phyloP scores from a whole-genome alignment of 768 basidiomycete species.

The Phaeotremella skinneri region DNA sequence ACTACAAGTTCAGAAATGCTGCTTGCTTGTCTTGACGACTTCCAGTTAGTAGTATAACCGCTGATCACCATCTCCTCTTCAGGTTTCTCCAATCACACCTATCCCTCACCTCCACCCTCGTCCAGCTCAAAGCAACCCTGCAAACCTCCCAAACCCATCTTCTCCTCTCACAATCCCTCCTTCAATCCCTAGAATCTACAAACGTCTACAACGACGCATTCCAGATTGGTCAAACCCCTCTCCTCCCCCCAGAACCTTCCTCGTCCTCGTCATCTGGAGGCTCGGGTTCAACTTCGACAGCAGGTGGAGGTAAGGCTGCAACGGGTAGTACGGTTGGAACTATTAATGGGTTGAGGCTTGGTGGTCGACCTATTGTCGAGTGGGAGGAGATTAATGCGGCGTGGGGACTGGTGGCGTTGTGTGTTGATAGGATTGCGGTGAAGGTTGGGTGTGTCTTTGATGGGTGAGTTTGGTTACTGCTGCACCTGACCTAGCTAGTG shows the following conservation, averaged over 20 bases:
- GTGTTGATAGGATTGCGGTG: constrained; percentile 83
- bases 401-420: constrained; percentile 91
- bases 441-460: constrained; percentile 88
- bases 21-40: no score
- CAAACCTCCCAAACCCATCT: constrained; percentile 43
- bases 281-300: not conserved
- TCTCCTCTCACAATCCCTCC: constrained; percentile 40
- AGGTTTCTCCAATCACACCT: constrained; percentile 39
- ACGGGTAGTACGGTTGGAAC: constrained; percentile 63
- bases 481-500: not conserved
- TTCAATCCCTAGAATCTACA: constrained; percentile 46
- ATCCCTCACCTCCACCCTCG: constrained; percentile 10
- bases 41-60: not conserved
- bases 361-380: constrained; percentile 81
- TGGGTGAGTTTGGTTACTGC: constrained; percentile 58
- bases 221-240: constrained; percentile 50
- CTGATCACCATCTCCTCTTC: constrained; percentile 1
- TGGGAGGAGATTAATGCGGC: constrained; percentile 99
- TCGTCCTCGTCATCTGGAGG: not conserved
- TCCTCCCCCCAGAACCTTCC: constrained; percentile 14
- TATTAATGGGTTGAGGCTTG: constrained; percentile 92
- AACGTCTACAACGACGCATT: constrained; percentile 53
- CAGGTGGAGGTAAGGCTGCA: constrained; percentile 13
- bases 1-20: constrained; percentile 62
- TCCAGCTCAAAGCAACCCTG: constrained; percentile 24